Base-by-base conservation (phyloP, 768 basidiomycete species). In the Tulasnella sp. region DNA sequence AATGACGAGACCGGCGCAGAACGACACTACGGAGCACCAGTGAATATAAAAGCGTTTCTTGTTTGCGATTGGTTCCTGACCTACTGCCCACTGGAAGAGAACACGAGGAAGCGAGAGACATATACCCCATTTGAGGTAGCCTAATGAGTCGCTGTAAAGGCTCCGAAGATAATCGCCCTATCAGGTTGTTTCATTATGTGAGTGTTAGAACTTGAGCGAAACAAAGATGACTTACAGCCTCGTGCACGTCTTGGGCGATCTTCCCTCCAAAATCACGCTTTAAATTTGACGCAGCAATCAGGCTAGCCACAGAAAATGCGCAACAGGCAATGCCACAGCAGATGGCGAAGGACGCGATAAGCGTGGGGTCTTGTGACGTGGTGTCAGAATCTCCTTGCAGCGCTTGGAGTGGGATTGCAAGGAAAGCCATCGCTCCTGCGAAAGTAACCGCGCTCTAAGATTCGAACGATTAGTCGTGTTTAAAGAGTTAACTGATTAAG, bases 191-290 rank as follows among this genome's bases (percentile, higher is more conserved):
- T 37, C 20, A 50, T 16, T 5, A 75, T 6, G 12, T 50, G 2
- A 44, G 40, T 75, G 34, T 34, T 20, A 5, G 31, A 31, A 11
- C 16, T 14, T 14, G 64, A 69, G n/a, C 28, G 8, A 37, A 16
- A 11, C 0, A 2, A 28, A 75, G 48, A 11, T 37, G n/a, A 58
- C 76, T 28, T 6, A 76, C 76, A 22, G 76, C 46, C 12, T 50
- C 28, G 31, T 50, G 42, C 41, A 76, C 46, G 46, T 76, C 46
- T 16, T 34, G 20, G 3, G 34, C 28, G 28, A 50, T 37, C 34
- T 50, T 76, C 40, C 54, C 76, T 28, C 76, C 76, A 31, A 76
- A 76, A 14, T 46, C 76, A 7, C 76, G 76, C 24, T 76, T 76
- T 12, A 76, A 7, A 12, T 37, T 76, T 11, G 54, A 58, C 5